A percentile compares a stretch with the other conserved stretches of the same genome.
These are phyloP conservation scores for Collybiopsis confluens DNA, from an alignment of 768 basidiomycete species.

Conservation along the genomic window DNA sequence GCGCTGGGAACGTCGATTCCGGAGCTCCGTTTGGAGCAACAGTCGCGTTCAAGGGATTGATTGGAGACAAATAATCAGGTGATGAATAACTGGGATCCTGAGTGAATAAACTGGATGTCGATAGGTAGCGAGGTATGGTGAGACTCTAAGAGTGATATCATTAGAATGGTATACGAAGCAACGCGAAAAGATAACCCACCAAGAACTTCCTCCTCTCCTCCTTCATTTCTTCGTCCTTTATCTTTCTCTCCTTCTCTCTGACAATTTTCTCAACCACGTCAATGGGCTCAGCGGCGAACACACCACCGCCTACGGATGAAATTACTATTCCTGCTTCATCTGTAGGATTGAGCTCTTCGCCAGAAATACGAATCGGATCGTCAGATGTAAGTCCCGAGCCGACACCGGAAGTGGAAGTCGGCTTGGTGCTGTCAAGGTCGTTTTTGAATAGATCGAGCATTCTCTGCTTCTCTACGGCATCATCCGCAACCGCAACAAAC, in stretches of 20 bases:
- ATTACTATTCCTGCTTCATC: background rate
- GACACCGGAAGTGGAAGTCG: background rate
- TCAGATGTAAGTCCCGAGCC: background rate
- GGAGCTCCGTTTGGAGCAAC: no score
- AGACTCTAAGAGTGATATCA: background rate
- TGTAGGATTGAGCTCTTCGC: background rate
- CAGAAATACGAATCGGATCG: background rate
- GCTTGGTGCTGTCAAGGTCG: no score
- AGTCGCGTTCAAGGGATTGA: no score
- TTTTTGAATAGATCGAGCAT: constrained; percentile 1
- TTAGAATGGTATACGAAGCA: no score
- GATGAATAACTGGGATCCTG: background rate
- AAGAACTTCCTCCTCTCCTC: background rate
- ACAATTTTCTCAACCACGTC: background rate
- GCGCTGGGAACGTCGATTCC: no score
- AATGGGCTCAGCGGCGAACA: background rate
- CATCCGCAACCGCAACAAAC: background rate
- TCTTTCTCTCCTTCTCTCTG: background rate
- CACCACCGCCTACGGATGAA: background rate
- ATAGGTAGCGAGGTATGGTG: background rate
- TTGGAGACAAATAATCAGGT: background rate
- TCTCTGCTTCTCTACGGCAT: background rate
- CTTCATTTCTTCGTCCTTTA: background rate
- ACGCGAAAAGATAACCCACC: background rate
- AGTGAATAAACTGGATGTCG: background rate